phyloP scores from a whole-genome alignment of 352 stramenopile genomes.

The Pelagophyceae sp. region DNA sequence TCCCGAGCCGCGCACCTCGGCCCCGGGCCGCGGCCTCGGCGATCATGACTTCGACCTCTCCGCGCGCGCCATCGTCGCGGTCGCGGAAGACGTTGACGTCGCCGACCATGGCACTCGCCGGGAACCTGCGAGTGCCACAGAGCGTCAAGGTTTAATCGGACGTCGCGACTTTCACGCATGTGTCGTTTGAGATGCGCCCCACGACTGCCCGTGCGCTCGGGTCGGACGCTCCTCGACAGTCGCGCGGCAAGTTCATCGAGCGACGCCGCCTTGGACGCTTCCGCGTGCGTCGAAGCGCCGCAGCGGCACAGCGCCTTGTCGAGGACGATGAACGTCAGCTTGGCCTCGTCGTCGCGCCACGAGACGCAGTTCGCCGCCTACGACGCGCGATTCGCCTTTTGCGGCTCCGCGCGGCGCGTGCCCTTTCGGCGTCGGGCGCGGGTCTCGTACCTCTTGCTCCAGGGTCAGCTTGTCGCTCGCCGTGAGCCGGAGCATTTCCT shows the following conservation, averaged over 20 bases:
- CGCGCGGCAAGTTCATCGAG: too few species aligned
- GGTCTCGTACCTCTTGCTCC: neutral
- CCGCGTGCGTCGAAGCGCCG: too few species aligned
- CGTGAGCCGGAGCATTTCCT: conserved; percentile 1
- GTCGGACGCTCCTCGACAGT: too few species aligned
- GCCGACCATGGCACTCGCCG: conserved; percentile 4
- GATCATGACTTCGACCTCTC: conserved; percentile 15
- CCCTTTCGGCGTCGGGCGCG: too few species aligned
- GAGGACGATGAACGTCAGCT: conserved; percentile 18
- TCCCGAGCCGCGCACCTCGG: too few species aligned
- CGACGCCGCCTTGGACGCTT: too few species aligned
- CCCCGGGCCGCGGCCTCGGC: neutral
- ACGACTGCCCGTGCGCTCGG: too few species aligned
- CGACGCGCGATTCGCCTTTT: too few species aligned
- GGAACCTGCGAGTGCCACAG: neutral
- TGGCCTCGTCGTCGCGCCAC: conserved; percentile 14
- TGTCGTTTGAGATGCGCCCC: too few species aligned
- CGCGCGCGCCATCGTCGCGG: neutral
- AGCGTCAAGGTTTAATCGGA: too few species aligned
- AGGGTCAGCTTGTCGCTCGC: conserved; percentile 12
- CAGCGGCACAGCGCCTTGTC: neutral
- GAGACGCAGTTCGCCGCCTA: neutral
- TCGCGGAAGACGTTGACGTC: conserved; percentile 12
- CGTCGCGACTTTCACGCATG: too few species aligned
- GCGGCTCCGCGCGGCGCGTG: too few species aligned